A percentile compares a stretch with the other conserved stretches of the same genome.
phyloP scores from a whole-genome alignment of 164 flowering plant species.

The Malania oleifera region DNA sequence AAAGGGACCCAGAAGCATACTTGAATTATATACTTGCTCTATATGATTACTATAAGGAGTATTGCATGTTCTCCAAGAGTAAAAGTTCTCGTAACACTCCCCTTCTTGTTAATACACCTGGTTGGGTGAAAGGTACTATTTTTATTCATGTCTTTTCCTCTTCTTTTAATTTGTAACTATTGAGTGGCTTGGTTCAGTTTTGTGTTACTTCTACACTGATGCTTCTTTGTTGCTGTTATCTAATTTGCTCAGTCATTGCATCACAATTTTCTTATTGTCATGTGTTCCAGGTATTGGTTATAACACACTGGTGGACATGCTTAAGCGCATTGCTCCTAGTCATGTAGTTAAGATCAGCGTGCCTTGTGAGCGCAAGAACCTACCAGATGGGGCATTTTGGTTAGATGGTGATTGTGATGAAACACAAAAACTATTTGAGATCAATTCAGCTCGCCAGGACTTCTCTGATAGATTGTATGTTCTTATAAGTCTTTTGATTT shows the following conservation, averaged over 20 bases:
- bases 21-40: constrained; percentile 44
- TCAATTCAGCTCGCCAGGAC: constrained; percentile 61
- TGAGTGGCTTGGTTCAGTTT: not conserved
- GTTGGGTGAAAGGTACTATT: constrained; percentile 88
- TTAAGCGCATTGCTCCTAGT: constrained; percentile 62
- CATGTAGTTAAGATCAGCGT: constrained; percentile 85
- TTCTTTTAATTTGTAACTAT: not conserved
- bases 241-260: not conserved
- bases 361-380: constrained; percentile 57
- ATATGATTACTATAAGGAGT: constrained; percentile 56
- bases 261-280: constrained; percentile 4
- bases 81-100: constrained; percentile 37
- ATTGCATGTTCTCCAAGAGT: constrained; percentile 21
- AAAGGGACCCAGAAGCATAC: constrained; percentile 73
- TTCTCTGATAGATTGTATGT: constrained; percentile 72
- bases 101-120: constrained; percentile 84
- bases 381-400: constrained; percentile 86
- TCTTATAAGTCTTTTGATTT: constrained; percentile 5
- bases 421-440: constrained; percentile 41
- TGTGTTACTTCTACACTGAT: not conserved
- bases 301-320: constrained; percentile 68
- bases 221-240: not conserved
- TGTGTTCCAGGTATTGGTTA: constrained; percentile 72
- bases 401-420: constrained; percentile 29
- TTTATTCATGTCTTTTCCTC: not conserved